A percentile compares a stretch with the other conserved stretches of the same genome.
Evolutionary conservation across 805 yeast species (phyloP).

Genomic region (Starmera amethionina): DNA sequence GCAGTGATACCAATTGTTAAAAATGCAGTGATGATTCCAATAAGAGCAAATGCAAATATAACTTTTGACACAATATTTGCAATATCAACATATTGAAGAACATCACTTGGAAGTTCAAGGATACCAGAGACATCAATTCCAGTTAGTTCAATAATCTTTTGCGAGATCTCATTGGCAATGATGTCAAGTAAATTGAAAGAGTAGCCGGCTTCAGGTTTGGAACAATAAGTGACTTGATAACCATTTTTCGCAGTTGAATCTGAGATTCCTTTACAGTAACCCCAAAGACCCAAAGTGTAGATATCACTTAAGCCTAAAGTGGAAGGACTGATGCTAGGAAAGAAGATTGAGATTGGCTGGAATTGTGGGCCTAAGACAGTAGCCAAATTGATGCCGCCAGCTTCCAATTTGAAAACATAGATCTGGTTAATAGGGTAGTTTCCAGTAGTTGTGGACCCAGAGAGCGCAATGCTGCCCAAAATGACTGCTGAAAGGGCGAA

Average conservation of each 20-base stretch:
- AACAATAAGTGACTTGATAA: constrained; percentile 37
- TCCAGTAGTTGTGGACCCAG: no score
- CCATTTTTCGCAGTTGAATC: constrained; percentile 5
- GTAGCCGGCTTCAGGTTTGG: constrained; percentile 44
- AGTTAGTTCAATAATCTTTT: constrained; percentile 8
- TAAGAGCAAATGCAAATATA: constrained; percentile 44
- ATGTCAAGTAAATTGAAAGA: constrained; percentile 41
- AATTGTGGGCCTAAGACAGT: constrained; percentile 7
- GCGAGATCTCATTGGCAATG: constrained; percentile 13
- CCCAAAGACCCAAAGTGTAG: constrained; percentile 52
- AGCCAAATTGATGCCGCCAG: constrained; percentile 22
- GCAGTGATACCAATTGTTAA: constrained; percentile 33
- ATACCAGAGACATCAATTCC: constrained; percentile 23
- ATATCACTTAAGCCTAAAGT: constrained; percentile 32
- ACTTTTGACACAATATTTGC: constrained; percentile 43
- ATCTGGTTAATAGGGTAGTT: constrained; percentile 30
- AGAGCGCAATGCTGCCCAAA: no score
- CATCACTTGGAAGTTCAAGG: constrained; percentile 42
- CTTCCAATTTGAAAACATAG: constrained; percentile 39
- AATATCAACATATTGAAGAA: constrained; percentile 36
- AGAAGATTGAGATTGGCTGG: constrained; percentile 2
- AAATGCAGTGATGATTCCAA: constrained; percentile 36
- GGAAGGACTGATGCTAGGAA: no score
- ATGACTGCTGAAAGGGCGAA: no score
- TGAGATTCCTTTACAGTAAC: constrained; percentile 42